These are phyloP conservation scores for Skeletonema potamos DNA, from an alignment of 108 stramenopile genomes.

Conservation along the genomic window DNA sequence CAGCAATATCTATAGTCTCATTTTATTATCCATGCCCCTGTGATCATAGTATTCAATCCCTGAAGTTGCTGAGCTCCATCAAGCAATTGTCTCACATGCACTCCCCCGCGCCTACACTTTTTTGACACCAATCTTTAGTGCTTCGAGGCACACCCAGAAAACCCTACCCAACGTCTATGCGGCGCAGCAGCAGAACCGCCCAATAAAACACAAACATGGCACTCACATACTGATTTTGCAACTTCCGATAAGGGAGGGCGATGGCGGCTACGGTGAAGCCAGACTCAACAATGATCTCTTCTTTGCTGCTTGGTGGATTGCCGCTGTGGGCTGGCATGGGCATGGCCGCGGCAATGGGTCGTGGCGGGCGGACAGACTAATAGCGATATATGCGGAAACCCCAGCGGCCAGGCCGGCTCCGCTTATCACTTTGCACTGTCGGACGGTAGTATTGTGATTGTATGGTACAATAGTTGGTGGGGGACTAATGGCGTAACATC, in stretches of 20 bases:
- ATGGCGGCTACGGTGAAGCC: not conserved
- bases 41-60: not conserved
- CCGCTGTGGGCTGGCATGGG: too few relatives aligned
- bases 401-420: too few relatives aligned
- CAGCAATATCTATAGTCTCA: not conserved
- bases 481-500: too few relatives aligned
- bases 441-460: too few relatives aligned
- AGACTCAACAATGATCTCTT: not conserved
- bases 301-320: too few relatives aligned
- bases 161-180: not conserved
- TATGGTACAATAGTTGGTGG: too few relatives aligned
- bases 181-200: not conserved
- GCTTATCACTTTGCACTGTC: too few relatives aligned
- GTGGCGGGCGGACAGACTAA: too few relatives aligned
- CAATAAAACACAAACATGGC: not conserved
- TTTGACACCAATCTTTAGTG: not conserved
- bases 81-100: not conserved
- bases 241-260: not conserved
- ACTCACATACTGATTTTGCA: not conserved
- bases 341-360: too few relatives aligned
- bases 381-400: too few relatives aligned
- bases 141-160: not conserved
- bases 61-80: not conserved
- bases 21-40: not conserved
- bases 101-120: not conserved